A percentile compares a stretch with the other conserved stretches of the same genome.
phyloP scores from a whole-genome alignment of 768 basidiomycete species.

The Calocybe cyanea region DNA sequence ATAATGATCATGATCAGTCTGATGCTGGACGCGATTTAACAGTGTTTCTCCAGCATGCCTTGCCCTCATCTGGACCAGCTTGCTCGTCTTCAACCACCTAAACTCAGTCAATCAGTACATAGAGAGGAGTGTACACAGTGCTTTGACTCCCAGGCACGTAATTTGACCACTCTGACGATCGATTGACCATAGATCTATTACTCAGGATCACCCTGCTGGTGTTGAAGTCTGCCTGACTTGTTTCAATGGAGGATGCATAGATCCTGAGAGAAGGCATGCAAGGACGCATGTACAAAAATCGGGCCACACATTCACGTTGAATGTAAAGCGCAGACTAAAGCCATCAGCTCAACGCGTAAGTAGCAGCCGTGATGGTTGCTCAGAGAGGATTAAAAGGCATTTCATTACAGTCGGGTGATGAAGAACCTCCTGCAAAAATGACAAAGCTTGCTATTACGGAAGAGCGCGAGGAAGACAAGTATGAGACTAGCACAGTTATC shows the following conservation, averaged over 20 bases:
- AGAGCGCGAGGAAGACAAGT: constrained; percentile 87
- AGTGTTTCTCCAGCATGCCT: constrained; percentile 23
- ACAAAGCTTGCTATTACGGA: constrained; percentile 85
- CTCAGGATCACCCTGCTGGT: constrained; percentile 68
- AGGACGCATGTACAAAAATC: constrained; percentile 66
- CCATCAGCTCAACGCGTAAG: constrained; percentile 63
- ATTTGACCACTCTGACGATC: not conserved
- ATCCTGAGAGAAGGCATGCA: constrained; percentile 63
- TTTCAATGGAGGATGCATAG: constrained; percentile 91
- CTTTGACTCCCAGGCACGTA: constrained; percentile 83
- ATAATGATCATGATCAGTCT: too few species aligned
- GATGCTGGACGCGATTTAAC: too few species aligned
- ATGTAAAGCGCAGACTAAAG: constrained; percentile 72
- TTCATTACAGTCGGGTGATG: constrained; percentile 53
- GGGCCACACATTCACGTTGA: constrained; percentile 73
- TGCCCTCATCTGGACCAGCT: constrained; percentile 57
- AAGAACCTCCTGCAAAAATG: constrained; percentile 86
- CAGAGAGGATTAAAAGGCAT: not conserved
- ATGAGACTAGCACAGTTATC: constrained; percentile 59
- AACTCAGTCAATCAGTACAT: constrained; percentile 69
- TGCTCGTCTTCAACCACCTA: constrained; percentile 49
- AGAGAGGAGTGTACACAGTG: constrained; percentile 97
- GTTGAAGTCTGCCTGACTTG: constrained; percentile 88
- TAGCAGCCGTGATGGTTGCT: constrained; percentile 14
- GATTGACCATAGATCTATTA: not conserved